Evolutionary conservation across 202 grass and related monocot genomes (phyloP).

Genomic region (Carex arenaria): DNA sequence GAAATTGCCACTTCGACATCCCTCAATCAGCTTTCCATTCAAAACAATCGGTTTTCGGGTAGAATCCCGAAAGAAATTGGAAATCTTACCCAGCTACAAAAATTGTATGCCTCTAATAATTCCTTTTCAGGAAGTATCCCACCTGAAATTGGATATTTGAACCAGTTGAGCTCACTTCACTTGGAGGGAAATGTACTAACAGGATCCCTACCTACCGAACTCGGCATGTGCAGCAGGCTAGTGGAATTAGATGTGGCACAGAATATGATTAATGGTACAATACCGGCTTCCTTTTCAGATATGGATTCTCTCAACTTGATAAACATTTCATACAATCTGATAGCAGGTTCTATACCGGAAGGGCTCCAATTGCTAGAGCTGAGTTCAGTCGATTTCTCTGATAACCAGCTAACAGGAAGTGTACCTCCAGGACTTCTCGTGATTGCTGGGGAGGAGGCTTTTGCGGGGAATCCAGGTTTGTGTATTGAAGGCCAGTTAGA

Average conservation of each 20-base stretch:
- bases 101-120: conserved; percentile 70
- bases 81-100: conserved; percentile 52
- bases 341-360: conserved; percentile 49
- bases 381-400: conserved; percentile 70
- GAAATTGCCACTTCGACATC: conserved; percentile 39
- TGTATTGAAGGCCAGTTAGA: conserved; percentile 46
- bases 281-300: conserved; percentile 40
- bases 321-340: conserved; percentile 46
- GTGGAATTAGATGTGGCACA: conserved; percentile 72
- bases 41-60: conserved; percentile 53
- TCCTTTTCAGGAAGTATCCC: conserved; percentile 56
- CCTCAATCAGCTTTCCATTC: conserved; percentile 71
- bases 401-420: conserved; percentile 57
- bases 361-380: conserved; percentile 60
- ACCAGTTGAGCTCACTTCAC: conserved; percentile 58
- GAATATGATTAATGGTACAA: conserved; percentile 46
- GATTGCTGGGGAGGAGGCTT: conserved; percentile 70
- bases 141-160: conserved; percentile 41
- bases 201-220: conserved; percentile 41
- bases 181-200: conserved; percentile 52
- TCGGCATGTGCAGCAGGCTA: conserved; percentile 44
- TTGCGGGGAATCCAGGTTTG: conserved; percentile 55
- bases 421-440: conserved; percentile 58
- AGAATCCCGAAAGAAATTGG: conserved; percentile 51
- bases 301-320: conserved; percentile 71